phyloP scores from a whole-genome alignment of 2,329 filamentous ascomycete genomes.

The Pestalotiopsis sp. region DNA sequence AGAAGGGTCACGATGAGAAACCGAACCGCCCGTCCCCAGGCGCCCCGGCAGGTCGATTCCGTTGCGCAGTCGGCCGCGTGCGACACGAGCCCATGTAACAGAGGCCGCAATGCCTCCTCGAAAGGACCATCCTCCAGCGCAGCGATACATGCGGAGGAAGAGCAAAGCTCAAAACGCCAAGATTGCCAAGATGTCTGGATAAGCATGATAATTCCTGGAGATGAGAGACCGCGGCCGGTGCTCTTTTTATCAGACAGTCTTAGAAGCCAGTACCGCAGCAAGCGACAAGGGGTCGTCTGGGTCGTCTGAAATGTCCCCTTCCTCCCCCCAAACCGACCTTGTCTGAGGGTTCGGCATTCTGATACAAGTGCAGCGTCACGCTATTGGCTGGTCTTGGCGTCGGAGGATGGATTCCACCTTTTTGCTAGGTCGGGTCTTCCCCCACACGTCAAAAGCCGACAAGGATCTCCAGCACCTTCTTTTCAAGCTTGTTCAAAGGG shows the following conservation, averaged over 20 bases:
- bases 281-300: not conserved
- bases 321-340: not conserved
- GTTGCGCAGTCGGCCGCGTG: not conserved
- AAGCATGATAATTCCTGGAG: not conserved
- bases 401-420: not conserved
- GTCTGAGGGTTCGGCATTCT: conserved; percentile 3
- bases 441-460: not conserved
- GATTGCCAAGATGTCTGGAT: not conserved
- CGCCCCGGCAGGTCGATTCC: not conserved
- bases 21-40: not conserved
- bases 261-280: not conserved
- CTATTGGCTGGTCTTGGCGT: conserved; percentile 7
- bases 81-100: not conserved
- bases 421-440: not conserved
- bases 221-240: not conserved
- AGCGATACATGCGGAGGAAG: not conserved
- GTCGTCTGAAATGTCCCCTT: not conserved
- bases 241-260: not conserved
- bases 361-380: not conserved
- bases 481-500: not conserved
- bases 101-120: not conserved
- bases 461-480: not conserved
- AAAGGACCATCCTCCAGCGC: not conserved
- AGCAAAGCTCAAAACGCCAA: not conserved
- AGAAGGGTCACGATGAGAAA: conserved; percentile 2